Conservation (phyloP, 179 eudicot species). For the Heliamphora pulchella region DNA sequence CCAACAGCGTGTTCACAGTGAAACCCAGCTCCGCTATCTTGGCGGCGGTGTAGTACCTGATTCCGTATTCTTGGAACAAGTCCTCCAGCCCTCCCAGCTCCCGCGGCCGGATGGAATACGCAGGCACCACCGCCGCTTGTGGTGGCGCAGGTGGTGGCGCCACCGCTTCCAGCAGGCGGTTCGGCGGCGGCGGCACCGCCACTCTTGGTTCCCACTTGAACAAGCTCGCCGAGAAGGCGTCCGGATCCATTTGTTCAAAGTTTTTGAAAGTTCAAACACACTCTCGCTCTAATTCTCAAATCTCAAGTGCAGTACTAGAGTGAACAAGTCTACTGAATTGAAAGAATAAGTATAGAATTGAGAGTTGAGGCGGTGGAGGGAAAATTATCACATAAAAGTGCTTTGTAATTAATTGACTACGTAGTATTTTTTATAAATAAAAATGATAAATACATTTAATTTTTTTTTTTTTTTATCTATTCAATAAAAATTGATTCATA, state of each 20-base stretch:
- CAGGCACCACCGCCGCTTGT: constrained; percentile 8
- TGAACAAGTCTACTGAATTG: too few species aligned
- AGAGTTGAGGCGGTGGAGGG: too few species aligned
- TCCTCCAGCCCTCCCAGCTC: constrained; percentile 66
- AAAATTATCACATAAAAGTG: too few species aligned
- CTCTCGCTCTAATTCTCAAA: too few species aligned
- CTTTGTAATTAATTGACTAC: neutral
- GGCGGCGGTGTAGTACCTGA: constrained; percentile 71
- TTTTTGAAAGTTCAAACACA: neutral
- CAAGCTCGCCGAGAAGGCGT: constrained; percentile 44
- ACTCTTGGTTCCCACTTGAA: constrained; percentile 67
- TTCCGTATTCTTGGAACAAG: constrained; percentile 71
- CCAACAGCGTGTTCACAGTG: constrained; percentile 71
- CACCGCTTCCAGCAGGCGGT: constrained; percentile 39
- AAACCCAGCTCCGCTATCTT: constrained; percentile 93
- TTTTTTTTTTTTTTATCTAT: too few species aligned
- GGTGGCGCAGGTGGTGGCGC: constrained; percentile 26
- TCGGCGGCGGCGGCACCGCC: constrained; percentile 21
- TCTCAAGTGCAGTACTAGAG: too few species aligned
- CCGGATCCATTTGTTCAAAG: constrained; percentile 44
- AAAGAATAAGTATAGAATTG: too few species aligned
- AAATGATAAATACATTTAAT: neutral
- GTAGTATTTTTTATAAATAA: neutral
- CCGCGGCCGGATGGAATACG: constrained; percentile 22
- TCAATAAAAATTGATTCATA: too few species aligned